These are phyloP conservation scores for Rutstroemia sp. DNA, from an alignment of 2,329 filamentous ascomycete species.

Conservation along the genomic window DNA sequence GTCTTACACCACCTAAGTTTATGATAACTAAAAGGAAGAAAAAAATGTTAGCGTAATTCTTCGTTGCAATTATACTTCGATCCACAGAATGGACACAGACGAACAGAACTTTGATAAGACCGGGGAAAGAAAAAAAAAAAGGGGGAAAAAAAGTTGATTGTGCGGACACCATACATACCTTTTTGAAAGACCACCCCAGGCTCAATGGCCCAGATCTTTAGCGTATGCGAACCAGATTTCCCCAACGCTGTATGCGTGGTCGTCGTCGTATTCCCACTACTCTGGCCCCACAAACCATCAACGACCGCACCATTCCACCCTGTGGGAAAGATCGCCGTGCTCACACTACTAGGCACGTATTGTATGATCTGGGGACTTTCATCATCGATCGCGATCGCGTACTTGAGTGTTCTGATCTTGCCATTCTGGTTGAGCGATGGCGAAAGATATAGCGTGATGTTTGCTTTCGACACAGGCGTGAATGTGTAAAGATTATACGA, in stretches of 20 bases:
- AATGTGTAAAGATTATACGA: conserved; percentile 58
- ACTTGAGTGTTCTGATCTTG: conserved; percentile 41
- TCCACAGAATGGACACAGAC: background rate
- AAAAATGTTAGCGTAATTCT: no score
- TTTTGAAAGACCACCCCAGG: conserved; percentile 34
- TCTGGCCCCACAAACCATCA: conserved; percentile 23
- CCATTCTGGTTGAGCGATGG: conserved; percentile 43
- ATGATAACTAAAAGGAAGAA: conserved; percentile 28
- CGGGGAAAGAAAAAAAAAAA: background rate
- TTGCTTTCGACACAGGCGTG: conserved; percentile 33
- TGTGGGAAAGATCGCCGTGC: conserved; percentile 18
- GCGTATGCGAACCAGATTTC: conserved; percentile 23
- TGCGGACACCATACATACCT: background rate
- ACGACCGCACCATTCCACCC: conserved; percentile 21
- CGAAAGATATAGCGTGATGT: conserved; percentile 44
- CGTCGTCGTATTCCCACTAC: conserved; percentile 22
- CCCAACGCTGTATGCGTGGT: conserved; percentile 21
- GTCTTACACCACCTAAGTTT: conserved; percentile 34
- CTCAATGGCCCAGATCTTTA: conserved; percentile 32
- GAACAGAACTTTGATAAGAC: background rate
- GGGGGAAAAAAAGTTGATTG: background rate
- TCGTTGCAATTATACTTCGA: no score
- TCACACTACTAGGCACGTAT: conserved; percentile 18
- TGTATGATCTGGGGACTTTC: conserved; percentile 31
- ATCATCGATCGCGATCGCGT: conserved; percentile 40